phyloP scores from a whole-genome alignment of 2,329 filamentous ascomycete species.

The Ophiocordyceps robertsii region DNA sequence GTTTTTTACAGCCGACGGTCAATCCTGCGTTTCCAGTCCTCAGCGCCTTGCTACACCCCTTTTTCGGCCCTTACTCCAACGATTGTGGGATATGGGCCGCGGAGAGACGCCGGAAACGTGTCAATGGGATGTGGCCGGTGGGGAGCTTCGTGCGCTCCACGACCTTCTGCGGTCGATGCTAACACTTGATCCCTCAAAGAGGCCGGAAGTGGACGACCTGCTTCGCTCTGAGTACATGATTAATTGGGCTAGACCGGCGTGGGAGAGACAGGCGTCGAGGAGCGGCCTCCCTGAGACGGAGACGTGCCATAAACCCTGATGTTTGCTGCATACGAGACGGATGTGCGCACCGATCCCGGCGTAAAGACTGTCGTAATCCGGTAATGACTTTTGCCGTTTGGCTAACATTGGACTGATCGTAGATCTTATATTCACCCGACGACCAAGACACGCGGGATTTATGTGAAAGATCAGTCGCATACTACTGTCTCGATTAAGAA shows the following conservation, averaged over 20 bases:
- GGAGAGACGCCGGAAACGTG: neutral
- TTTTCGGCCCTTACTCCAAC: neutral
- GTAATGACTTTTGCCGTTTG: neutral
- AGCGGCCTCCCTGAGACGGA: neutral
- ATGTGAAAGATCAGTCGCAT: neutral
- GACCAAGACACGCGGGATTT: neutral
- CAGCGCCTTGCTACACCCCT: neutral
- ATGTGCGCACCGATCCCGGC: neutral
- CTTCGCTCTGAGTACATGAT: neutral
- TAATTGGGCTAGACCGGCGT: neutral
- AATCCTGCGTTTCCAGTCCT: neutral
- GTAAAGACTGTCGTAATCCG: neutral
- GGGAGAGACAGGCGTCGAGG: neutral
- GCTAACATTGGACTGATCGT: neutral
- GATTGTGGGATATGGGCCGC: neutral
- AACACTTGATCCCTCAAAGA: neutral
- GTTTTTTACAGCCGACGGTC: neutral
- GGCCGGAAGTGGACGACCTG: neutral
- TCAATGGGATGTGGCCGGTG: neutral
- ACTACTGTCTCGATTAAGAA: neutral
- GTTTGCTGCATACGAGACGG: neutral
- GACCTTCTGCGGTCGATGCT: neutral
- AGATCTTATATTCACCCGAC: neutral
- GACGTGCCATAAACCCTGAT: neutral
- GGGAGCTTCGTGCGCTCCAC: neutral